phyloP scores from a whole-genome alignment of 257 asterid genomes.

The Jacaranda copaia region DNA sequence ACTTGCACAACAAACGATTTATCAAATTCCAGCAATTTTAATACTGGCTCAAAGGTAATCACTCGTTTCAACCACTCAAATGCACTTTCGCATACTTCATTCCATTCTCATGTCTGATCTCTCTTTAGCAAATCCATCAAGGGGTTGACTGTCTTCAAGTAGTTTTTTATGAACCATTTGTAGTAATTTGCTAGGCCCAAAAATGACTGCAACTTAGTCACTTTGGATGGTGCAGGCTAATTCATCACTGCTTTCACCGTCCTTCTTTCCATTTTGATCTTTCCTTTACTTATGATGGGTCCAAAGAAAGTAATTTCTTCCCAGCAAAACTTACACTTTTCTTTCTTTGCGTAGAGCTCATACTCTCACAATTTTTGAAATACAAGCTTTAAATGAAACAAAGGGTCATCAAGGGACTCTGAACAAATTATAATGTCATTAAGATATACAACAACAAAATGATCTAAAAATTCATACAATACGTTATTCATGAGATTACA shows the following conservation, averaged over 20 bases:
- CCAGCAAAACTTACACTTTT: background rate
- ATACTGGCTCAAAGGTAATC: background rate
- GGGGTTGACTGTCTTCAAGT: background rate
- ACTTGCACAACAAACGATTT: background rate
- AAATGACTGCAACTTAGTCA: background rate
- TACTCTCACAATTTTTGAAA: background rate
- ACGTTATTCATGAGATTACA: background rate
- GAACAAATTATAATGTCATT: background rate
- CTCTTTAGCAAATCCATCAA: conserved; percentile 17
- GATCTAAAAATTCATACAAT: background rate
- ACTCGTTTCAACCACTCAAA: no score
- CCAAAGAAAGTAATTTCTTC: no score
- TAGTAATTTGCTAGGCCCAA: background rate
- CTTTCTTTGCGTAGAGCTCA: background rate
- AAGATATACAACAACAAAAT: background rate
- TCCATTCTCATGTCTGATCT: background rate
- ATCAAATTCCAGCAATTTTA: background rate
- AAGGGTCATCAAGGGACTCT: background rate
- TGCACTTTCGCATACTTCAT: background rate
- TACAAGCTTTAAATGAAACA: background rate
- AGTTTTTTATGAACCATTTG: no score
- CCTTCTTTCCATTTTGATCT: no score
- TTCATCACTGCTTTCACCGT: no score
- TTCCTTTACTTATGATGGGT: no score
- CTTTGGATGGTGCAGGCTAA: background rate